A percentile compares a stretch with the other conserved stretches of the same genome.
These are phyloP conservation scores for Oryza rufipogon DNA, from an alignment of 176 grass and related monocot species.

Conservation along the genomic window DNA sequence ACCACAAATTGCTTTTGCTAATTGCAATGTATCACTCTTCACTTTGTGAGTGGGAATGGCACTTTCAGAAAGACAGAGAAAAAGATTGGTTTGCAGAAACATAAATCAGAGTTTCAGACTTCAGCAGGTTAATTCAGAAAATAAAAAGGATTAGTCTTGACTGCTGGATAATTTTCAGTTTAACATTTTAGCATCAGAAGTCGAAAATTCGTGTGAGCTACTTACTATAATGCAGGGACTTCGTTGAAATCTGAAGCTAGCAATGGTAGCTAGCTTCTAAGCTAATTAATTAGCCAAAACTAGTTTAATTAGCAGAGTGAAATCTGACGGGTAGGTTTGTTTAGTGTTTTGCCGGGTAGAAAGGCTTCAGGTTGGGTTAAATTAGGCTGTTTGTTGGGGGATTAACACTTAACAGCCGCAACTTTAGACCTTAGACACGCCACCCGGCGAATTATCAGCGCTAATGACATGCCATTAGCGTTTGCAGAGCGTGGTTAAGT, in stretches of 20 bases:
- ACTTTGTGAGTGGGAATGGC: constrained; percentile 56
- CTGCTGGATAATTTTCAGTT: background rate
- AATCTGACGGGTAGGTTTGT: constrained; percentile 5
- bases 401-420: constrained; percentile 54
- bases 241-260: constrained; percentile 21
- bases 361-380: constrained; percentile 28
- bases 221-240: background rate
- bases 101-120: background rate
- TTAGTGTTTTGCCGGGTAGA: background rate
- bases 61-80: constrained; percentile 30
- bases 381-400: constrained; percentile 21
- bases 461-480: background rate
- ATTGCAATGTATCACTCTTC: constrained; percentile 18
- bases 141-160: background rate
- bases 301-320: constrained; percentile 21
- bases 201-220: background rate
- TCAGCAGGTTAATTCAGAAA: background rate
- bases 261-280: constrained; percentile 15
- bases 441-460: constrained; percentile 5
- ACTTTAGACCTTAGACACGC: constrained; percentile 56
- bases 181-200: background rate
- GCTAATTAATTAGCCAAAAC: background rate
- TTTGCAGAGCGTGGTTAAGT: background rate
- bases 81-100: background rate
- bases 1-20: constrained; percentile 41